Base-by-base conservation (phyloP, 331 rosid species). In the Cucumis variabilis region DNA sequence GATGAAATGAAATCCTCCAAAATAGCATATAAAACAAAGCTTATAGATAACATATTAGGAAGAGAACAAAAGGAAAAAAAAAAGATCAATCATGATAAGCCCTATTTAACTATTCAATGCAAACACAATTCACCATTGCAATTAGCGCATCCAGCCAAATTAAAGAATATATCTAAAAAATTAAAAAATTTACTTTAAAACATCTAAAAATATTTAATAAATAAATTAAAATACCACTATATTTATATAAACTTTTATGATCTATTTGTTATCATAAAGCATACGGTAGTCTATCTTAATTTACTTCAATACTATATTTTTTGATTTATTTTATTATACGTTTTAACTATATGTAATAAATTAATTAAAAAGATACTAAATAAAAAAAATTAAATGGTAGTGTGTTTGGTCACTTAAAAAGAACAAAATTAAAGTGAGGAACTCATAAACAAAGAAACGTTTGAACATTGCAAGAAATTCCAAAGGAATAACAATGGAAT, bases 401-500 rank as follows among this genome's bases (percentile, higher is more conserved):
- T 37, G 44, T 71, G 77, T 71, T 71, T 71, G 13, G 77, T 71
- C 77, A 8, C 33, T 11, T 1, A 19, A n/a, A n/a, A n/a, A 73
- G n/a, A n/a, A n/a, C n/a, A n/a, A n/a, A n/a, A n/a, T n/a, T n/a
- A n/a, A n/a, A n/a, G n/a, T n/a, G 50, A 74, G 3, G 16, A 74
- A 37, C 5, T 30, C 2, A 30, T 3, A 30, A 72, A 72, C 24
- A 30, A n/a, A 48, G 7, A 46, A 48, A 7, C 20, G 48, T 48
- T 48, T 76, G 82, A 48, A 76, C 23, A 76, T 48, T 48, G 37
- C 37, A 46, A 41, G 21, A n/a, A 76, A 76, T 46, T 13, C 21
- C 21, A 13, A 76, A n/a, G 23, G 66, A 78, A 77, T 48, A 75
- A 44, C n/a, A 75, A 44, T 75, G 30, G 60, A 75, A 78, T n/a